A percentile compares a stretch with the other conserved stretches of the same genome.
Conservation (phyloP, 2,329 filamentous ascomycete species). For the Cladophialophora carrionii region DNA sequence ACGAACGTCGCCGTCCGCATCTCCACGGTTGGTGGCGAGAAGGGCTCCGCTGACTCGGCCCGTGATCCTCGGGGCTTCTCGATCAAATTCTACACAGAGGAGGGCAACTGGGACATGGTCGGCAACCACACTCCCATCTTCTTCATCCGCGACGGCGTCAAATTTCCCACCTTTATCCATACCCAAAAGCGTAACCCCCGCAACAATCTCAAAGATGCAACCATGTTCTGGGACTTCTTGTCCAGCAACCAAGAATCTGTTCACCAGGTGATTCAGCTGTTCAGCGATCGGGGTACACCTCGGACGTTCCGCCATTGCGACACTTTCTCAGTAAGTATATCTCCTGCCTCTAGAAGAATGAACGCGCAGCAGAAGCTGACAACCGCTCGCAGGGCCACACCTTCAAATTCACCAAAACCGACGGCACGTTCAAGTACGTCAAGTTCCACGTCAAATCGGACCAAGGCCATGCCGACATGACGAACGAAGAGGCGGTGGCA, state of each 20-base stretch:
- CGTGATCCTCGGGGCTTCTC: slow-evolving; percentile 56
- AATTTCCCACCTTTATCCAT: slow-evolving; percentile 72
- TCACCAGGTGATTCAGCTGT: slow-evolving; percentile 68
- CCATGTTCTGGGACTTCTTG: slow-evolving; percentile 69
- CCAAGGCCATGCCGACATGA: slow-evolving; percentile 65
- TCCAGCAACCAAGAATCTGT: slow-evolving; percentile 64
- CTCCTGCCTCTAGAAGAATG: not conserved
- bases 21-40: slow-evolving; percentile 52
- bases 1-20: slow-evolving; percentile 53
- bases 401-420: slow-evolving; percentile 67
- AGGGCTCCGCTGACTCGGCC: slow-evolving; percentile 52
- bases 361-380: not conserved
- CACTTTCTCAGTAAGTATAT: slow-evolving; percentile 52
- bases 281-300: slow-evolving; percentile 68
- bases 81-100: slow-evolving; percentile 57
- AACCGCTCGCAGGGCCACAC: slow-evolving; percentile 59
- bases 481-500: slow-evolving; percentile 59
- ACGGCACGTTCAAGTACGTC: slow-evolving; percentile 68
- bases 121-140: slow-evolving; percentile 51
- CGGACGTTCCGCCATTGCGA: slow-evolving; percentile 69
- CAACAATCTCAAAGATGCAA: slow-evolving; percentile 70
- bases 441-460: slow-evolving; percentile 67
- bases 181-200: slow-evolving; percentile 73
- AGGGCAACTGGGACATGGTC: slow-evolving; percentile 57
- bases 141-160: slow-evolving; percentile 61